phyloP scores from a whole-genome alignment of 495 filamentous ascomycete genomes.

The Neurospora sp. region DNA sequence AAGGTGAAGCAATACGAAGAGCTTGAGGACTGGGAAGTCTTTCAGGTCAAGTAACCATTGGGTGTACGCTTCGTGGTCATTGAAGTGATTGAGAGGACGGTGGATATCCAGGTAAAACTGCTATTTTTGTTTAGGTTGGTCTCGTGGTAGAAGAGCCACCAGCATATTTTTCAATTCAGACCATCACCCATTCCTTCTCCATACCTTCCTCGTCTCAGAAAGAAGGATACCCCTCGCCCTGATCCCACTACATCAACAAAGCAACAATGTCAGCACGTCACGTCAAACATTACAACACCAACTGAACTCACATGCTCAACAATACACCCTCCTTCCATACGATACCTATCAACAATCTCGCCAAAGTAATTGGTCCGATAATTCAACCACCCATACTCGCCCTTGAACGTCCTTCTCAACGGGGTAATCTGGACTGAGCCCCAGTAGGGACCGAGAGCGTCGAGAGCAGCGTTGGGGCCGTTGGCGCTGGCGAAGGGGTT shows the following conservation, averaged over 20 bases:
- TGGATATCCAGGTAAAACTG: too few relatives aligned
- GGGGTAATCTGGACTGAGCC: conserved; percentile 11
- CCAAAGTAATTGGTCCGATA: conserved; percentile 12
- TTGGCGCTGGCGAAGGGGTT: conserved; percentile 1
- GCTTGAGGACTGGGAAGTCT: background rate
- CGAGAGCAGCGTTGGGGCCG: conserved; percentile 2
- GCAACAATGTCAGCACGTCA: background rate
- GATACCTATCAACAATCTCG: conserved; percentile 18
- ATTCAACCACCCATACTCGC: conserved; percentile 19
- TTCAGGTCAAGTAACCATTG: background rate
- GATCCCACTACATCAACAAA: background rate
- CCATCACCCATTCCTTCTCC: background rate
- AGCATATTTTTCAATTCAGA: too few relatives aligned
- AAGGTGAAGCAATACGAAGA: background rate
- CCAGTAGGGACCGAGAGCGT: conserved; percentile 11
- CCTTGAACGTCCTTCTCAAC: conserved; percentile 14
- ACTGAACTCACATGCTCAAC: conserved; percentile 20
- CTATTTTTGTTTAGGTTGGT: too few relatives aligned
- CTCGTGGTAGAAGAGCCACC: too few relatives aligned
- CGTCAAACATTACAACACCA: background rate
- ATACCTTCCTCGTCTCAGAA: background rate
- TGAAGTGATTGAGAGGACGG: too few relatives aligned
- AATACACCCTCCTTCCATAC: conserved; percentile 23
- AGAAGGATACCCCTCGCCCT: background rate
- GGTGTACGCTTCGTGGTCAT: too few relatives aligned